Percentiles rank a stretch among this genome's conserved stretches.
Conservation (phyloP, 2,329 filamentous ascomycete genomes). For the Sporothrix sp. region DNA sequence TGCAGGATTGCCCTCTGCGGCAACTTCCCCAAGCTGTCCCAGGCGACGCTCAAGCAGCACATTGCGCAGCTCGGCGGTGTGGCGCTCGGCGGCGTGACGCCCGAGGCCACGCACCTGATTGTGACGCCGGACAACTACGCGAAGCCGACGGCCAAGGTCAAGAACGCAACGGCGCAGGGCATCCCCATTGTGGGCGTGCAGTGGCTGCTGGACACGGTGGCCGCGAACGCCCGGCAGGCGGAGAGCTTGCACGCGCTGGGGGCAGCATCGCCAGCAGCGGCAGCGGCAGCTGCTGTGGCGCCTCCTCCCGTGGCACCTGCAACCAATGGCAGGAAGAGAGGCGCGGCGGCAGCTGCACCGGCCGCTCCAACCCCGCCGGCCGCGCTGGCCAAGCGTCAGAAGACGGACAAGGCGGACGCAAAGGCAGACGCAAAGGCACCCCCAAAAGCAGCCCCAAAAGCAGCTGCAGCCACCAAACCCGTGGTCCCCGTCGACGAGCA, state of each 20-base stretch:
- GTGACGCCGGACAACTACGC: slow-evolving; percentile 44
- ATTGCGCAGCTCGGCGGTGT: slow-evolving; percentile 41
- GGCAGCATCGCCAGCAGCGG: background rate
- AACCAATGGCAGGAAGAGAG: background rate
- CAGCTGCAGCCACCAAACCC: slow-evolving; percentile 21
- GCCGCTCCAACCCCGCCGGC: background rate
- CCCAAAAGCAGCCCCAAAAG: too few species aligned
- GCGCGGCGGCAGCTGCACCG: background rate
- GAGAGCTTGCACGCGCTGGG: slow-evolving; percentile 22
- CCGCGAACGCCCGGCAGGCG: slow-evolving; percentile 29
- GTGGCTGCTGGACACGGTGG: slow-evolving; percentile 53
- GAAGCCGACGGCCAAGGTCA: slow-evolving; percentile 41
- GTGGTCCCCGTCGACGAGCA: slow-evolving; percentile 43
- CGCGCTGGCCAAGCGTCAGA: background rate
- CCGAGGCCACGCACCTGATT: slow-evolving; percentile 46
- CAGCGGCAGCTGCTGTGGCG: background rate
- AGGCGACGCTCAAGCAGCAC: slow-evolving; percentile 37
- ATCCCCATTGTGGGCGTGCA: slow-evolving; percentile 47
- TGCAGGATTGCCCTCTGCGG: slow-evolving; percentile 50
- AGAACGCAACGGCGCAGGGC: slow-evolving; percentile 34
- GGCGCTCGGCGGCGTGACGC: slow-evolving; percentile 37
- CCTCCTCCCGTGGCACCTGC: slow-evolving; percentile 1
- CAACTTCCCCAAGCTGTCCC: slow-evolving; percentile 44
- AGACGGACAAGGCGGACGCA: background rate
- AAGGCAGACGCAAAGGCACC: slow-evolving; percentile 9